Evolutionary conservation across 805 yeast species (phyloP).

Genomic region (Saturnispora quitensis): DNA sequence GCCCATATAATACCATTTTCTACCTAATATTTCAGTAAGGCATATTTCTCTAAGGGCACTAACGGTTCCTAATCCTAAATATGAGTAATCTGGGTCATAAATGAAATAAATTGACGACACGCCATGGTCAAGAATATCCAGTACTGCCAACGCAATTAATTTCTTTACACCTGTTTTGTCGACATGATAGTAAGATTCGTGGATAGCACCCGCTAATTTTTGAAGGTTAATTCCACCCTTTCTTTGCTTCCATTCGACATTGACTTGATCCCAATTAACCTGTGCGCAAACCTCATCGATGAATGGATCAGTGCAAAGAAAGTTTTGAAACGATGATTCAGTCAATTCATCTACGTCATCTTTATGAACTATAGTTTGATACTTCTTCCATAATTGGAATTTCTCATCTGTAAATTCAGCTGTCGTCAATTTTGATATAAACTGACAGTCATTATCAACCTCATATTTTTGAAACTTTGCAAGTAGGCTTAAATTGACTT

Average conservation of each 20-base stretch:
- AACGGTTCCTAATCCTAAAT: conserved; percentile 65
- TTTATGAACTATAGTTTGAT: conserved; percentile 63
- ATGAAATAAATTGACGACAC: conserved; percentile 80
- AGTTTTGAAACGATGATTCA: conserved; percentile 44
- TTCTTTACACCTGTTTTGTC: conserved; percentile 30
- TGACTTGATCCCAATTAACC: conserved; percentile 33
- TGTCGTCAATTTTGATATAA: conserved; percentile 33
- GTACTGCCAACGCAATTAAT: conserved; percentile 65
- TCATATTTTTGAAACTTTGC: not conserved
- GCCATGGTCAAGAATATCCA: conserved; percentile 68
- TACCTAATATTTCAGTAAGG: conserved; percentile 37
- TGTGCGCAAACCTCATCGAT: conserved; percentile 13
- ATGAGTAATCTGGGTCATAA: conserved; percentile 74
- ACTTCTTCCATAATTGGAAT: conserved; percentile 51
- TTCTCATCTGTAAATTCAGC: conserved; percentile 48
- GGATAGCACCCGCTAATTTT: conserved; percentile 49
- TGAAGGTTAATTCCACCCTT: conserved; percentile 9
- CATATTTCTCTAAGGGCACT: conserved; percentile 66
- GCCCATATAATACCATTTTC: conserved; percentile 66
- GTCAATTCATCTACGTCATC: conserved; percentile 44
- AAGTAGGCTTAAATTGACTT: not conserved
- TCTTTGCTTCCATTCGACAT: conserved; percentile 30
- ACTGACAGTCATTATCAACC: not conserved
- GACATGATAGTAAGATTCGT: conserved; percentile 60
- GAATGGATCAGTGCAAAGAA: conserved; percentile 66